Evolutionary conservation across 495 filamentous ascomycete genomes (phyloP).

Genomic region (Penicillium soppii): DNA sequence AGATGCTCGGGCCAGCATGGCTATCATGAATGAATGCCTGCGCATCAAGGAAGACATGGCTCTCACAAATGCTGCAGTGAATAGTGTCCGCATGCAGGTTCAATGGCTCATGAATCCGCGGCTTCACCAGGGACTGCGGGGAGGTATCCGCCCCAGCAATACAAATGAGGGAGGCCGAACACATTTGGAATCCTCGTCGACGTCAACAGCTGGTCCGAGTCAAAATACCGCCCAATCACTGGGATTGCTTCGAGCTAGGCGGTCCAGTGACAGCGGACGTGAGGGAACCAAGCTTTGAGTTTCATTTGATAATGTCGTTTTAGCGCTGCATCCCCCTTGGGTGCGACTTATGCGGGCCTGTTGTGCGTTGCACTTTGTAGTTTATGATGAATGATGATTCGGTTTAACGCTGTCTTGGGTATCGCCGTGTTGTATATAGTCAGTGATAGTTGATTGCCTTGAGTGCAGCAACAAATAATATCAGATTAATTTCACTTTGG

Average conservation of each 20-base stretch:
- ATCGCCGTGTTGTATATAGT: neutral
- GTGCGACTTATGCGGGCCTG: neutral
- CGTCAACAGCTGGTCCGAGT: constrained; percentile 30
- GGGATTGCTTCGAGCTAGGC: constrained; percentile 30
- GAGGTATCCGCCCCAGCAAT: constrained; percentile 23
- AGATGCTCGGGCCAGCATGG: constrained; percentile 65
- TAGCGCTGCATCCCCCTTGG: constrained; percentile 12
- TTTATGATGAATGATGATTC: constrained; percentile 4
- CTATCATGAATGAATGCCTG: constrained; percentile 66
- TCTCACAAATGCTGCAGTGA: constrained; percentile 63
- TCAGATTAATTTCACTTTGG: too few relatives aligned
- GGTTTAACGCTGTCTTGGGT: neutral
- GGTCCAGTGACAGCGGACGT: constrained; percentile 45
- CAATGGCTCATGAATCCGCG: constrained; percentile 67
- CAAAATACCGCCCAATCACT: constrained; percentile 22
- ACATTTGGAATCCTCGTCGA: constrained; percentile 13
- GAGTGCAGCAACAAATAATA: neutral
- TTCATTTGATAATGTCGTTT: constrained; percentile 1
- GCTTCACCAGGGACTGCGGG: constrained; percentile 45
- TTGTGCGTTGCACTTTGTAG: neutral
- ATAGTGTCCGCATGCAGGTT: constrained; percentile 63
- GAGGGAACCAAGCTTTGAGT: constrained; percentile 45
- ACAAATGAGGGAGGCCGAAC: constrained; percentile 15
- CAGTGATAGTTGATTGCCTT: neutral
- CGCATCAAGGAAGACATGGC: constrained; percentile 67